Base-by-base conservation (phyloP, 2,329 filamentous ascomycete genomes). In the Westerdykella ornata region DNA sequence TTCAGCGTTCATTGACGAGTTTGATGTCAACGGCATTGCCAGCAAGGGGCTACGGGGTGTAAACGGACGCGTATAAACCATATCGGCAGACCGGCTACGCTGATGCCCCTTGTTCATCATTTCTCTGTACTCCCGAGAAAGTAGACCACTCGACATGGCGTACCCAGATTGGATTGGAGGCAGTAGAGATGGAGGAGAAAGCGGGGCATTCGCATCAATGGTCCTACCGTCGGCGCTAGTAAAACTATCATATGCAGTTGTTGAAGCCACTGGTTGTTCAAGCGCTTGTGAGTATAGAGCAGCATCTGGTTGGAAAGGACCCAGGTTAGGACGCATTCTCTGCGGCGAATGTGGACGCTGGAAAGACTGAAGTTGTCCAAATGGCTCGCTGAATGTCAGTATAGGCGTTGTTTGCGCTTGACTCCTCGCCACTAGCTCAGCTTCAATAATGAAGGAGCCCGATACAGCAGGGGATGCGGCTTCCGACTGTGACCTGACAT, bases 1-100 rank as follows among this genome's bases (percentile, higher is more conserved):
- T 36, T 68, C 66, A 1, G 60, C 59, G 19, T 57, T 62, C 40
- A 59, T 56, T 53, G 62, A 65, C 37, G 65, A 70, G 43, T 55
- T 63, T 28, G 67, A 72, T 41, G 66, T 76, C 53, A 66, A 68
- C 49, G 65, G 70, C 43, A 65, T 63, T 47, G 68, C 52, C 49
- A 69, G 62, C 65, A 58, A 65, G n/a, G 66, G 67, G 42, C 66
- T 70, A 43, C 68, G 69, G 16, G 69, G 59, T 31, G 62, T 60
- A 45, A 53, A 57, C 54, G 60, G 56, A 52, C 59, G 56, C 54
- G 58, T 57, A 20, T 59, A 57, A 37, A 56, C 53, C 2, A 58
- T 60, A 8, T 56, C 56, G 5, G 46, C 48, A 17, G 57, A 56
- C 35, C 53, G 47, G 22, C 46, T 56, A 29, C 56, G 47, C 15